These are phyloP conservation scores for Cadophora luteo-olivacea DNA, from an alignment of 2,329 filamentous ascomycete species.

Conservation along the genomic window DNA sequence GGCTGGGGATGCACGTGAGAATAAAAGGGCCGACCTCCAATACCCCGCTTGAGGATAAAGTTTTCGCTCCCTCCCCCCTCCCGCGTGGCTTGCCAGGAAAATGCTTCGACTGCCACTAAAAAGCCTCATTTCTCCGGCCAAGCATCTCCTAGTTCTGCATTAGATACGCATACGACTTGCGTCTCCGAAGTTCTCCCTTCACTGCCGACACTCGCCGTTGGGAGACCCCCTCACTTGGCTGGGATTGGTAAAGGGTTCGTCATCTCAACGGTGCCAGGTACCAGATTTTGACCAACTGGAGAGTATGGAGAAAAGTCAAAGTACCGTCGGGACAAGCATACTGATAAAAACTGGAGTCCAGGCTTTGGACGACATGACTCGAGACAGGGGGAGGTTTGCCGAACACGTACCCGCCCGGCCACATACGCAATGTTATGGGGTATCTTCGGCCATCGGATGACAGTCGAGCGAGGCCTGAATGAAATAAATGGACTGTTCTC, in stretches of 20 bases:
- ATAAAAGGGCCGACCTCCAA: constrained; percentile 18
- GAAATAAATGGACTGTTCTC: background rate
- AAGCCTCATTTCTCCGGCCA: background rate
- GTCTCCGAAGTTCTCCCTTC: constrained; percentile 7
- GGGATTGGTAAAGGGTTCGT: background rate
- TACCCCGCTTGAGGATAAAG: constrained; percentile 11
- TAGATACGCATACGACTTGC: background rate
- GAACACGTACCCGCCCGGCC: background rate
- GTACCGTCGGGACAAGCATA: background rate
- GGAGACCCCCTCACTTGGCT: constrained; percentile 3
- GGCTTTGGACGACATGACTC: constrained; percentile 12
- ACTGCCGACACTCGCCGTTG: constrained; percentile 3
- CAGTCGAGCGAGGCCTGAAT: background rate
- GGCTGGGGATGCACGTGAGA: constrained; percentile 1
- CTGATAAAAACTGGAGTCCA: background rate
- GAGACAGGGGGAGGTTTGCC: constrained; percentile 2
- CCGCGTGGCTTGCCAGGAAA: constrained; percentile 8
- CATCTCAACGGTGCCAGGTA: background rate
- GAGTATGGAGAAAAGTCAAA: background rate
- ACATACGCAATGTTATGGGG: background rate
- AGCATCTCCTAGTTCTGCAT: background rate
- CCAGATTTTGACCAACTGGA: background rate
- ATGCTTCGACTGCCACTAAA: constrained; percentile 14
- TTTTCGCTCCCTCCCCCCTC: background rate
- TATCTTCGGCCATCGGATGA: background rate